Percentiles rank a stretch among this genome's conserved stretches.
These are phyloP conservation scores for Talaromyces atroroseus DNA, from an alignment of 2,329 filamentous ascomycete genomes.

Conservation along the genomic window DNA sequence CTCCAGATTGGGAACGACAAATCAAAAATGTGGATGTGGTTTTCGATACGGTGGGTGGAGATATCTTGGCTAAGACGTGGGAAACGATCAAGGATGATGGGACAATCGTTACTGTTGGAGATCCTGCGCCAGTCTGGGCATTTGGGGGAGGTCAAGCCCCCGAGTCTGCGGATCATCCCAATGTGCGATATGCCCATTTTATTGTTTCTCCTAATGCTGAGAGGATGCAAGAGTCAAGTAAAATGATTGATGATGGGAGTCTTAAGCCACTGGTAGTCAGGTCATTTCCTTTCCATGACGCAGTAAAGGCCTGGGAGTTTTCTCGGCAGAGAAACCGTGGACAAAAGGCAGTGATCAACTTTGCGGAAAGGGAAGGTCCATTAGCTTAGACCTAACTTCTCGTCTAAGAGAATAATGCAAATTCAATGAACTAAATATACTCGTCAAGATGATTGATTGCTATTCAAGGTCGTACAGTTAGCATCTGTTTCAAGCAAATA, in stretches of 20 bases:
- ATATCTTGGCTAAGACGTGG: conserved; percentile 26
- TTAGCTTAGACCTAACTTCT: too few species aligned
- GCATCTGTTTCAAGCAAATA: too few species aligned
- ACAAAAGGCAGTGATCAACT: background rate
- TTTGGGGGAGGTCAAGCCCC: background rate
- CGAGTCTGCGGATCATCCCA: background rate
- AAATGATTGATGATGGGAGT: background rate
- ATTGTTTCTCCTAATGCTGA: background rate
- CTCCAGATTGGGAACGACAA: background rate
- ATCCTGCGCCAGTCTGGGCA: conserved; percentile 12
- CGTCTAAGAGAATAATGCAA: too few species aligned
- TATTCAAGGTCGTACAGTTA: too few species aligned
- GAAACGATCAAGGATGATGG: conserved; percentile 25
- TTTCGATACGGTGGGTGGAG: conserved; percentile 29
- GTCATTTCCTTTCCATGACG: background rate
- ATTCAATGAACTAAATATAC: too few species aligned
- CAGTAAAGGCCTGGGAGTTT: background rate
- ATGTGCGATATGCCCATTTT: conserved; percentile 3
- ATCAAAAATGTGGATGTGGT: conserved; percentile 20
- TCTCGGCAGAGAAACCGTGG: background rate
- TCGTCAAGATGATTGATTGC: too few species aligned
- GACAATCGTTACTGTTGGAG: conserved; percentile 31
- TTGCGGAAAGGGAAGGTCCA: background rate
- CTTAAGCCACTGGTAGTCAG: background rate
- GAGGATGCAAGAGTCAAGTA: background rate